Conservation (phyloP, 2,329 filamentous ascomycete genomes). For the Colletotrichum destructivum region DNA sequence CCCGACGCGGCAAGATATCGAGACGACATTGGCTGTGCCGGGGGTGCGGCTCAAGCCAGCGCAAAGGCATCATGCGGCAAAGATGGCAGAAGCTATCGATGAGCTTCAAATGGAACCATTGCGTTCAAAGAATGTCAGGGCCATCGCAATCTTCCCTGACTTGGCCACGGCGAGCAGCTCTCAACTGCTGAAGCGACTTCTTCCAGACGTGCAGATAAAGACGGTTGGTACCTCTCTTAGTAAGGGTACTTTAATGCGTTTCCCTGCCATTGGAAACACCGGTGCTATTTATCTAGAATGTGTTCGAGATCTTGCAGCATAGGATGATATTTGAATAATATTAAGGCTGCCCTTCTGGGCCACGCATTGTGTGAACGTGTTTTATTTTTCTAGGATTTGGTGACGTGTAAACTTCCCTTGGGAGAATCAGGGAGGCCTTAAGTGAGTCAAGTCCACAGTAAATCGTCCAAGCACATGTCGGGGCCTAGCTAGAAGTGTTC, state of each 20-base stretch:
- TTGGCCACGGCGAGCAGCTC: background rate
- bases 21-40: background rate
- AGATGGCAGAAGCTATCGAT: background rate
- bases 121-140: background rate
- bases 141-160: background rate
- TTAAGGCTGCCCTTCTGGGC: no score
- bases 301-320: background rate
- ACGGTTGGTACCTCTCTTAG: background rate
- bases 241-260: background rate
- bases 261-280: background rate
- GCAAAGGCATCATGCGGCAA: background rate
- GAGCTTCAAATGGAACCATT: background rate
- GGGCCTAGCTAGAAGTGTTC: no score
- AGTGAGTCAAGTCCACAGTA: no score
- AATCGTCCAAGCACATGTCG: no score
- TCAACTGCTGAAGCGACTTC: background rate
- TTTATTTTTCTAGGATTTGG: no score
- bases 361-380: no score
- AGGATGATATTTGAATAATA: no score
- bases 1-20: background rate
- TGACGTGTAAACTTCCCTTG: no score
- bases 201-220: background rate
- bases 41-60: background rate
- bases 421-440: no score
- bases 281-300: background rate